phyloP scores from a whole-genome alignment of 2,329 filamentous ascomycete species.

The Penicillium sp. region DNA sequence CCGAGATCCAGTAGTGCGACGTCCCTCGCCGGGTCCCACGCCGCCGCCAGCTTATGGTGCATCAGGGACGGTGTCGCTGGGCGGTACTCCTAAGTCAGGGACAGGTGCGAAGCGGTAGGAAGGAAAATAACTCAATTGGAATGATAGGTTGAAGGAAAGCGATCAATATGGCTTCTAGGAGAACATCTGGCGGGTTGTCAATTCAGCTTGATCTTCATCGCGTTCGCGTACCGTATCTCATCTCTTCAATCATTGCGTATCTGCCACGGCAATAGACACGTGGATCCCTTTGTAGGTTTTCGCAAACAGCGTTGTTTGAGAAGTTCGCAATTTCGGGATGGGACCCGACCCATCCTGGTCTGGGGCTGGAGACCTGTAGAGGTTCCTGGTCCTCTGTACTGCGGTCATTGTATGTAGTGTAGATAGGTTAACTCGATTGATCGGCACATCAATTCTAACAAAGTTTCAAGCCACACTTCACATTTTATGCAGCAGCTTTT shows the following conservation, averaged over 20 bases:
- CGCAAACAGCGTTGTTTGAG: neutral
- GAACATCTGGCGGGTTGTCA: neutral
- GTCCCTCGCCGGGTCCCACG: constrained; percentile 38
- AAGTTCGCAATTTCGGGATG: neutral
- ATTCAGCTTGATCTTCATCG: neutral
- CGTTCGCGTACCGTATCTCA: too few species aligned
- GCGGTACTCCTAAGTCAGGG: constrained; percentile 30
- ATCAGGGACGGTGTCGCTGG: constrained; percentile 37
- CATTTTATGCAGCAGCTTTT: neutral
- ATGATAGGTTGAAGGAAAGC: neutral
- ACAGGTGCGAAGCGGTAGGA: constrained; percentile 36
- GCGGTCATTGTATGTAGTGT: neutral
- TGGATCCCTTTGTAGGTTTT: neutral
- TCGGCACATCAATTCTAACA: constrained; percentile 1
- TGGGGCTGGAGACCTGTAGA: neutral
- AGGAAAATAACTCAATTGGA: neutral
- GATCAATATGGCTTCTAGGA: neutral
- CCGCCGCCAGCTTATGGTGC: constrained; percentile 47
- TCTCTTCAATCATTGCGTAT: neutral
- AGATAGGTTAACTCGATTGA: neutral
- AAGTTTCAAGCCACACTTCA: constrained; percentile 1
- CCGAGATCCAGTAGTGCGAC: constrained; percentile 29
- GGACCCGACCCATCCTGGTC: neutral
- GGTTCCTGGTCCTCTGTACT: neutral
- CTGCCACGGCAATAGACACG: neutral